Base-by-base conservation (phyloP, 768 basidiomycete genomes). In the Agrocybe pediades region DNA sequence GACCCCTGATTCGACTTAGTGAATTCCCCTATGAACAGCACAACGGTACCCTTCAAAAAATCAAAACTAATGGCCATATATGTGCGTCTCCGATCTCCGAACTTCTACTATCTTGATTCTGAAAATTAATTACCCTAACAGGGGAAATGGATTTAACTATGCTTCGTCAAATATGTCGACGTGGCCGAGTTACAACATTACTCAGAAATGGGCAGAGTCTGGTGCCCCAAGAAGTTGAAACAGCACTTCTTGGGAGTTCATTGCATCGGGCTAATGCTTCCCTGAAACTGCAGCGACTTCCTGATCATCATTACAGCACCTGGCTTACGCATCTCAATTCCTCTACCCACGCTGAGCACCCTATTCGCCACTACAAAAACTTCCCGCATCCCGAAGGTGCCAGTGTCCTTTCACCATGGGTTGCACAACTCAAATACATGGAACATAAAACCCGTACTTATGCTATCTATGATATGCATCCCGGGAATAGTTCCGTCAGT, bases 11-110 rank as follows among this genome's bases (percentile, higher is more conserved):
- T 13, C 42, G 41, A 4, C 45, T 72, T 9, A 68, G 67, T 62
- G 68, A 72, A 41, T 70, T 71, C 55, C 54, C 63, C 30, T 63
- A 66, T 41, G 68, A 72, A 53, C 53, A 58, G 19, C 46, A 67
- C 49, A 72, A 72, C 66, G 68, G 70, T n/a, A 55, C 53, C 16
- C 46, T 68, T 27, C 55, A 53, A 46, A 55, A 46, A 6, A 61
- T 64, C 15, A 65, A 62, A 33, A 68, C 65, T n/a, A 70, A 43
- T 43, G 41, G 49, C 2, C 44, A 61, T 26, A 19, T 62, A 65
- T n/a, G 47, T 60, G 54, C 29, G 41, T 49, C 8, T 27, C 15
- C 2, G 19, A 51, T 50, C 27, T 41, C 23, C 19, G 6, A 9
- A 51, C 45, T 29, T 42, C 24, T 45, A 27, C 21, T 17, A 17